phyloP scores from a whole-genome alignment of 179 eudicot species.

The Silene coronaria region DNA sequence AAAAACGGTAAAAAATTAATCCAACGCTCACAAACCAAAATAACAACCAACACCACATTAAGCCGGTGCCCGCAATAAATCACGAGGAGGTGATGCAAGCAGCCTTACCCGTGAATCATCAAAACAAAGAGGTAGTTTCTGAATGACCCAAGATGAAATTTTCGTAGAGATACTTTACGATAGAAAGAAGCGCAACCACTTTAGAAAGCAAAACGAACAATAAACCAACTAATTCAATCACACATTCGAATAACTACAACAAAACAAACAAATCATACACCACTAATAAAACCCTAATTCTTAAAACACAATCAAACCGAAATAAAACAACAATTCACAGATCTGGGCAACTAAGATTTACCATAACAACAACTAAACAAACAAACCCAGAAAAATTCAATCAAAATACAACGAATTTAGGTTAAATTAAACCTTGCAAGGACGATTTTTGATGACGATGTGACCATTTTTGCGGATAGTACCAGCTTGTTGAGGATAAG shows the following conservation, averaged over 20 bases:
- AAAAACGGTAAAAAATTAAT: too few species aligned
- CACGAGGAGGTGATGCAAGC: too few species aligned
- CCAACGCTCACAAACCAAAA: background rate
- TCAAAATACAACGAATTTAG: background rate
- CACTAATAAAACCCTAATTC: background rate
- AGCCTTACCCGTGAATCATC: too few species aligned
- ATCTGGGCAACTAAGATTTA: background rate
- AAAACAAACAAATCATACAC: background rate
- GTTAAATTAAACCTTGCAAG: background rate
- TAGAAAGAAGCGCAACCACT: too few species aligned
- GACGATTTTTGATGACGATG: conserved; percentile 8
- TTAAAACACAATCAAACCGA: background rate
- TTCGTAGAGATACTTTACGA: too few species aligned
- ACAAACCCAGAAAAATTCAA: background rate
- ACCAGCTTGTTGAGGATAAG: conserved; percentile 15
- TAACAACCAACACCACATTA: background rate
- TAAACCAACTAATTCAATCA: too few species aligned
- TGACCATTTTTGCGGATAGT: conserved; percentile 15
- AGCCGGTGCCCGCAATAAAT: too few species aligned
- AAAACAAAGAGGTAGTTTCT: too few species aligned
- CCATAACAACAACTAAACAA: background rate
- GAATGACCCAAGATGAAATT: background rate
- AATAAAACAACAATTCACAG: background rate
- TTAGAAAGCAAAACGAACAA: too few species aligned
- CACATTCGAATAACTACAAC: background rate